Percentiles rank a stretch among this genome's conserved stretches.
These are phyloP conservation scores for Daldinia caldariorum DNA, from an alignment of 495 filamentous ascomycete species.

Conservation along the genomic window DNA sequence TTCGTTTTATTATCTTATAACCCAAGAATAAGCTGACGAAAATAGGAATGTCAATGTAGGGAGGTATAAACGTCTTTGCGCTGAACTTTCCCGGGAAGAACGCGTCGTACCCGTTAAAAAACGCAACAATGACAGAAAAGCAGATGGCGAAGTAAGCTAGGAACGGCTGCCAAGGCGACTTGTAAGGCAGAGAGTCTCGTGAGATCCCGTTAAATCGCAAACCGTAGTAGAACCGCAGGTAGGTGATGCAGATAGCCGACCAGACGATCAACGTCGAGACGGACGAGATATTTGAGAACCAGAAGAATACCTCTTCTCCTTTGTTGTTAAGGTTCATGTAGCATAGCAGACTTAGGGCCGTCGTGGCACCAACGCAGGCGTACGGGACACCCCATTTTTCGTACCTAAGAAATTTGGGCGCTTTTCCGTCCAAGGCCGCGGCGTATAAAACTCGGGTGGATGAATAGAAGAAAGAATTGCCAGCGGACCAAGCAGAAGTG, in stretches of 20 bases:
- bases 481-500: slow-evolving; percentile 71
- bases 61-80: slow-evolving; percentile 61
- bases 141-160: slow-evolving; percentile 66
- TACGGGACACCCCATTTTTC: slow-evolving; percentile 66
- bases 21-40: slow-evolving; percentile 65
- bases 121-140: slow-evolving; percentile 64
- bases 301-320: slow-evolving; percentile 63
- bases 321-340: slow-evolving; percentile 63
- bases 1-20: slow-evolving; percentile 63
- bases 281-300: slow-evolving; percentile 67
- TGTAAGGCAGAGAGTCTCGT: slow-evolving; percentile 65
- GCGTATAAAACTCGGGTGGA: slow-evolving; percentile 72
- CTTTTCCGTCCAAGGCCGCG: slow-evolving; percentile 65
- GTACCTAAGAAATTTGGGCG: slow-evolving; percentile 64
- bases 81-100: slow-evolving; percentile 61
- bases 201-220: slow-evolving; percentile 64
- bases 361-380: slow-evolving; percentile 62
- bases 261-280: slow-evolving; percentile 70
- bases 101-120: slow-evolving; percentile 65
- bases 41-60: slow-evolving; percentile 69
- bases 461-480: slow-evolving; percentile 76
- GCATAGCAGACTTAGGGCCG: slow-evolving; percentile 62
- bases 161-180: slow-evolving; percentile 68
- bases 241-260: slow-evolving; percentile 64
- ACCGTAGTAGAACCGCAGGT: slow-evolving; percentile 67